A percentile compares a stretch with the other conserved stretches of the same genome.
Evolutionary conservation across 768 basidiomycete species (phyloP).

Genomic region (Collybia nuda): DNA sequence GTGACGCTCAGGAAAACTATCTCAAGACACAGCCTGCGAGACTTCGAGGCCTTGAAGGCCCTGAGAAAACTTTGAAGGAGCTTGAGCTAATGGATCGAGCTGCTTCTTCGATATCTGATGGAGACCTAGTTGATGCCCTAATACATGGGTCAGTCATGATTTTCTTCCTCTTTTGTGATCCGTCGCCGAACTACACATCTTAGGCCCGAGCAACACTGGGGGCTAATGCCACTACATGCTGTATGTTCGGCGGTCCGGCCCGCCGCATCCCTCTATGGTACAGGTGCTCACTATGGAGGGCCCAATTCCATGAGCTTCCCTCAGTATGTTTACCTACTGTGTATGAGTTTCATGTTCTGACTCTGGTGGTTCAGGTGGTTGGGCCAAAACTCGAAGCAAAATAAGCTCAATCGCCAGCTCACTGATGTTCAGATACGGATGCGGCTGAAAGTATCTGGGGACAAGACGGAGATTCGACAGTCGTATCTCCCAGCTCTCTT

Average conservation of each 20-base stretch:
- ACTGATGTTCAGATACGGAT: conserved; percentile 92
- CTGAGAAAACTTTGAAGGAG: conserved; percentile 65
- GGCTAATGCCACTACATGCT: conserved; percentile 91
- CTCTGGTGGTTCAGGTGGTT: conserved; percentile 68
- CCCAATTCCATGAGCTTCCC: conserved; percentile 77
- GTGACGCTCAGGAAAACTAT: conserved; percentile 81
- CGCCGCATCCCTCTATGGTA: conserved; percentile 80
- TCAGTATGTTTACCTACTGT: conserved; percentile 54
- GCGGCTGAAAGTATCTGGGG: conserved; percentile 91
- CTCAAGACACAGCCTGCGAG: conserved; percentile 76
- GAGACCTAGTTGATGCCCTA: conserved; percentile 88
- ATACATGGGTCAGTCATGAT: conserved; percentile 76
- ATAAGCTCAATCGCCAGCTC: conserved; percentile 76
- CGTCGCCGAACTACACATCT: conserved; percentile 5
- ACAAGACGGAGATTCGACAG: conserved; percentile 87
- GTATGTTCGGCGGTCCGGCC: conserved; percentile 89
- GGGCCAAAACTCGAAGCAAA: conserved; percentile 94
- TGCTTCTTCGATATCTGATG: conserved; percentile 91
- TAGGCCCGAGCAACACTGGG: conserved; percentile 95
- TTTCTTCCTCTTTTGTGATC: background rate
- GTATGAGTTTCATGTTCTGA: background rate
- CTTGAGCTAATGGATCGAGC: conserved; percentile 85
- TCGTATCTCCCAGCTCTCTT: conserved; percentile 90
- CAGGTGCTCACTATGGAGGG: conserved; percentile 63
- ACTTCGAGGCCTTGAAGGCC: conserved; percentile 56